A percentile compares a stretch with the other conserved stretches of the same genome.
Conservation (phyloP, 768 basidiomycete genomes). For the Pisolithus microcarpus region DNA sequence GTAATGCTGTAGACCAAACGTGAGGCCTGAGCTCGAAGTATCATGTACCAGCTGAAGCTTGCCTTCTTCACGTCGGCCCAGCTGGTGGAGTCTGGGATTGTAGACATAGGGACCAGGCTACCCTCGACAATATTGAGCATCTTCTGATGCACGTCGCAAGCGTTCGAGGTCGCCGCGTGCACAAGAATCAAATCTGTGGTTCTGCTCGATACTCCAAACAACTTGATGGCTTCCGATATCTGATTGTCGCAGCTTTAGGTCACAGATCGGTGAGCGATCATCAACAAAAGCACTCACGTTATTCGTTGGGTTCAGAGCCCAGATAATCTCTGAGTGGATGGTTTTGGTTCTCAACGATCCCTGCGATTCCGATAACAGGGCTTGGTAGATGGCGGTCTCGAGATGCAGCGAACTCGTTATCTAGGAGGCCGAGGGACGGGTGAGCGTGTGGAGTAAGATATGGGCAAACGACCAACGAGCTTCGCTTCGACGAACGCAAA, state of each 20-base stretch:
- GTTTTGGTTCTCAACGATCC: slow-evolving; percentile 71
- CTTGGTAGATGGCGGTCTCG: slow-evolving; percentile 77
- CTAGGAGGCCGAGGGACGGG: slow-evolving; percentile 33
- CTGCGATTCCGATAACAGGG: slow-evolving; percentile 61
- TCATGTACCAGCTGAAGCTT: slow-evolving; percentile 7
- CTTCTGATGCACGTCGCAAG: slow-evolving; percentile 36
- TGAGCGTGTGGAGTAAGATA: not conserved
- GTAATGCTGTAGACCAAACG: slow-evolving; percentile 44
- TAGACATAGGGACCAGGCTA: slow-evolving; percentile 39
- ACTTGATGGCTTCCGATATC: slow-evolving; percentile 84
- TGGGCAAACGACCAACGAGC: slow-evolving; percentile 48
- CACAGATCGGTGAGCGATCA: not conserved
- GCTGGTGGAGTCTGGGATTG: slow-evolving; percentile 48
- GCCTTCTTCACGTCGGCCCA: slow-evolving; percentile 76
- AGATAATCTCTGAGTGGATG: slow-evolving; percentile 88
- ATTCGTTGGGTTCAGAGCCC: slow-evolving; percentile 77
- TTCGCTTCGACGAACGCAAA: slow-evolving; percentile 87
- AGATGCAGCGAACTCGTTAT: slow-evolving; percentile 77
- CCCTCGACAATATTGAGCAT: slow-evolving; percentile 61
- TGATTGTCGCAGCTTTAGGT: slow-evolving; percentile 21
- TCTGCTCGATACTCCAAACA: slow-evolving; percentile 73
- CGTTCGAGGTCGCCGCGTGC: slow-evolving; percentile 43
- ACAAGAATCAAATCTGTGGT: slow-evolving; percentile 67
- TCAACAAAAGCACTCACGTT: slow-evolving; percentile 45
- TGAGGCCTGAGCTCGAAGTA: not conserved